phyloP scores from a whole-genome alignment of 495 filamentous ascomycete species.

The Astrocystis sublimbata region DNA sequence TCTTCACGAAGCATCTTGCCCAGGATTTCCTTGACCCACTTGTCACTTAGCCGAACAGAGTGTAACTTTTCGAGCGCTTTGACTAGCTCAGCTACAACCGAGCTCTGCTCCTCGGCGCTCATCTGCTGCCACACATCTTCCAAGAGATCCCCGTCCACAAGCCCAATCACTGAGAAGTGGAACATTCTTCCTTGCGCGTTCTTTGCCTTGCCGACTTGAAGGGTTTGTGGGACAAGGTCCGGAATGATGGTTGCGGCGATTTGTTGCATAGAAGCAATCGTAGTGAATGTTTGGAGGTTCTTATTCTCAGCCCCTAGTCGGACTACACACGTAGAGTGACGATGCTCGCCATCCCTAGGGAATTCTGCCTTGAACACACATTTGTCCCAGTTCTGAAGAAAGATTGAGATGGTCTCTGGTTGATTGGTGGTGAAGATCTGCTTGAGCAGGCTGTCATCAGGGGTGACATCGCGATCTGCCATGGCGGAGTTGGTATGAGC shows the following conservation, averaged over 20 bases:
- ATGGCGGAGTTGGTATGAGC: too few species aligned
- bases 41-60: constrained; percentile 13
- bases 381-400: constrained; percentile 23
- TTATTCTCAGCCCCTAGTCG: constrained; percentile 19
- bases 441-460: constrained; percentile 22
- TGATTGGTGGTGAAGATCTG: constrained; percentile 20
- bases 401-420: constrained; percentile 19
- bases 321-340: constrained; percentile 19
- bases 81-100: constrained; percentile 20
- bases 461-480: constrained; percentile 20
- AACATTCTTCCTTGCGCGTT: constrained; percentile 23
- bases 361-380: constrained; percentile 24
- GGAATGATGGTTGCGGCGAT: constrained; percentile 22
- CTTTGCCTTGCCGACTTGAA: constrained; percentile 19
- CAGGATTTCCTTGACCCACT: constrained; percentile 17
- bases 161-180: constrained; percentile 23
- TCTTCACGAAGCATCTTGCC: constrained; percentile 17
- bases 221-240: constrained; percentile 22
- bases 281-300: constrained; percentile 10
- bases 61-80: constrained; percentile 21
- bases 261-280: constrained; percentile 18
- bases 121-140: constrained; percentile 19
- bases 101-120: constrained; percentile 17
- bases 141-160: constrained; percentile 16
- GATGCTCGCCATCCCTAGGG: constrained; percentile 3